Base-by-base conservation (phyloP, 2,329 filamentous ascomycete species). In the Cytospora mali region DNA sequence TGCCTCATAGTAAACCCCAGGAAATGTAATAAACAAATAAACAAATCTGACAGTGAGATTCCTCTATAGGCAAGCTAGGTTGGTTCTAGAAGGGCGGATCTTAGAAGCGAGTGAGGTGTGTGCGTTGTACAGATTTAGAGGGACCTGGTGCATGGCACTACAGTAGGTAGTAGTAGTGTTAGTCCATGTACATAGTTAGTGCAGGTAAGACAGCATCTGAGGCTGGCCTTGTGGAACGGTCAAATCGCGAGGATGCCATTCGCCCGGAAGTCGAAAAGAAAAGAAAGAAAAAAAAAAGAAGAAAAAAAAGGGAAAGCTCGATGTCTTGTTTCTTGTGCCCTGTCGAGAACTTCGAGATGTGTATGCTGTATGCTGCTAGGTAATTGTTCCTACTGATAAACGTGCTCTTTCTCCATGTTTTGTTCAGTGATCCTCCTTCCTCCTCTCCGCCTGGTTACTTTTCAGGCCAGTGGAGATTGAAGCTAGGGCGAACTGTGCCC, bases 1-100 rank as follows among this genome's bases (percentile, higher is more conserved):
- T 60, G 33, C 57, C 57, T 60, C 57, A 60, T 60, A 60, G 50
- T 29, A 48, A 29, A 58, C n/a, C n/a, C n/a, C n/a, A n/a, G 46
- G 9, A 35, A 27, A 27, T 25, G 35, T 16, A 42, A 21, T 21
- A 18, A 13, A 42, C 2, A 6, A 42, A 21, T 6, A 42, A n/a
- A 10, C 13, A n/a, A 42, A n/a, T 21, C 39, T 21, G 39, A 2
- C 39, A 42, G 5, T 21, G 39, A 42, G 39, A n/a, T 39, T 16
- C 16, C 14, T 18, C 16, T 14, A 16, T 16, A 18, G 6, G 14
- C 33, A 16, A 14, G 39, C 16, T 21, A 42, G 18, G 6, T 21
- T 53, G 50, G 29, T 60, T 33, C 57, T 48, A 48, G 57, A 53
- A 6, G 27, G 35, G 57, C 50, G 57, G 57, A 54, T 54, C 57